Base-by-base conservation (phyloP, 176 grass and related monocot genomes). In the Triticum dicoccoides region DNA sequence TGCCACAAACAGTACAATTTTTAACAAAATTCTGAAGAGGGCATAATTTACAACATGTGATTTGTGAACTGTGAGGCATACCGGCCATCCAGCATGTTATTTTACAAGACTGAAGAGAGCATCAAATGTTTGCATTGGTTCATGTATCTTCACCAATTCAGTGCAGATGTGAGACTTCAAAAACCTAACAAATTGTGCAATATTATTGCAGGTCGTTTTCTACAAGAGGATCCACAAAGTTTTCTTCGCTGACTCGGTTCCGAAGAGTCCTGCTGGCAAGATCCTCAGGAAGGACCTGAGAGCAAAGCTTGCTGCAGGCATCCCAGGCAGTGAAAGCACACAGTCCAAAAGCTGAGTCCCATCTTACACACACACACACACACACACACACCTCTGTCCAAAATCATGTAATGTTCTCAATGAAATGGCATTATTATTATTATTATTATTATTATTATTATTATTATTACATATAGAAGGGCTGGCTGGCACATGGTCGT, bases 201-300 rank as follows among this genome's bases (percentile, higher is more conserved):
- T 41, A 3, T 86, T 61, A 41, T 88, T 52, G 41, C 78, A 98
- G 96, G 96, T 98, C 14, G 88, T 98, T 15, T 98, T 96, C 86
- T 98, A 96, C 88, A 96, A 98, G 72, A 96, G 96, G 65, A 95
- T 98, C 25, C 79, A 70, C 67, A 92, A 88, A 85, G 96, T 94
- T 14, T 96, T 98, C 90, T 98, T 98, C 54, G 80, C 76, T 0
- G 90, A 96, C 5, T 70, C 92, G 21, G 92, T 98, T 61, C 96
- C 96, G 0, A 98, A 98, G 82, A 93, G 90, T 30, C 86, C 96
- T 67, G 91, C 96, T 0, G 96, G 96, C 32, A 98, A 98, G 75
- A 98, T 98, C 76, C 84, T 98, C 23, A 91, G 96, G 85, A 98
- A 98, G 87, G 93, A 98, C 86, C 71, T 98, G 38, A 91, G 93